Conservation (phyloP, 768 basidiomycete genomes). For the Hypsizygus marmoreus region DNA sequence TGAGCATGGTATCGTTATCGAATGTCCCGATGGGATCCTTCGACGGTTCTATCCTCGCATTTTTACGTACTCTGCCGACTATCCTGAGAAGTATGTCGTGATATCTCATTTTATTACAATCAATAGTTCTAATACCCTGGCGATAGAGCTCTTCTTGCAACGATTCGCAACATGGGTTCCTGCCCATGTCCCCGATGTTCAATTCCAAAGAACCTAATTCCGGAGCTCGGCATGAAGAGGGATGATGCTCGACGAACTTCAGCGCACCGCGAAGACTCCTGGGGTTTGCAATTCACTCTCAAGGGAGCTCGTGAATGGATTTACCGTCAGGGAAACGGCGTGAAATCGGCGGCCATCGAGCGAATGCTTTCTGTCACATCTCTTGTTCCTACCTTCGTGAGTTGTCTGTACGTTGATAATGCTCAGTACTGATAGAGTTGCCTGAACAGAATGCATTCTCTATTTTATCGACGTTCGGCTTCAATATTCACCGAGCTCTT, state of each 20-base stretch:
- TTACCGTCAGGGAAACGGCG: slow-evolving; percentile 8
- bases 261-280: too few species aligned
- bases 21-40: slow-evolving; percentile 4
- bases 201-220: slow-evolving; percentile 20
- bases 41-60: slow-evolving; percentile 2
- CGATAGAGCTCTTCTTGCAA: slow-evolving; percentile 27
- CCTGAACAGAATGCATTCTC: slow-evolving; percentile 14
- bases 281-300: slow-evolving; percentile 2
- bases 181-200: slow-evolving; percentile 34
- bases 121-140: background rate
- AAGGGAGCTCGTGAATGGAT: slow-evolving; percentile 14
- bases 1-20: slow-evolving; percentile 7
- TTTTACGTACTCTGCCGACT: slow-evolving; percentile 6
- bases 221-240: slow-evolving; percentile 26
- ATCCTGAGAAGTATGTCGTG: slow-evolving; percentile 11
- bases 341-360: slow-evolving; percentile 8
- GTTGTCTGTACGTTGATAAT: background rate
- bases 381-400: slow-evolving; percentile 21
- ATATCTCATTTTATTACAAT: background rate
- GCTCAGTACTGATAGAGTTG: background rate
- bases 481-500: slow-evolving; percentile 18
- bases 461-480: background rate
- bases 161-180: slow-evolving; percentile 15
- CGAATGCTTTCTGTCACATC: slow-evolving; percentile 16
- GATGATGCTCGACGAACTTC: background rate